A percentile compares a stretch with the other conserved stretches of the same genome.
Conservation (phyloP, 2,329 filamentous ascomycete genomes). For the Cladosporium sp. region DNA sequence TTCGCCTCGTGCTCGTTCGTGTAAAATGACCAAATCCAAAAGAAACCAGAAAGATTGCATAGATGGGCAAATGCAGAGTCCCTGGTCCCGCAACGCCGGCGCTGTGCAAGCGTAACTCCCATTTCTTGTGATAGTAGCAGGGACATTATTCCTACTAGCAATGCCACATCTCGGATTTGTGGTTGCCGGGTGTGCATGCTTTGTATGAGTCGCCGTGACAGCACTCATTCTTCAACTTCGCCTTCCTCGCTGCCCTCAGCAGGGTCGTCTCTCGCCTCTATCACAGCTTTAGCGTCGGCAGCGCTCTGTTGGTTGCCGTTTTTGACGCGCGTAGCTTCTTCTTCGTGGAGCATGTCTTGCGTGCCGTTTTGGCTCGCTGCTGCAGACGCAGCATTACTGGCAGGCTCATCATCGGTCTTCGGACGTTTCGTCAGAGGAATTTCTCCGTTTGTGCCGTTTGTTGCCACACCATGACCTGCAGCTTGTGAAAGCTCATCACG, state of each 20-base stretch:
- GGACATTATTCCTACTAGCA: background rate
- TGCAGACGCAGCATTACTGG: constrained; percentile 18
- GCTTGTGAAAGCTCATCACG: constrained; percentile 28
- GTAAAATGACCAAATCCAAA: constrained; percentile 1
- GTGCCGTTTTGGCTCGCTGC: constrained; percentile 20
- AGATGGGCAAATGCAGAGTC: background rate
- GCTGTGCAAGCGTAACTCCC: background rate
- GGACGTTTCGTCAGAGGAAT: constrained; percentile 15
- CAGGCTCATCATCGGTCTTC: constrained; percentile 18
- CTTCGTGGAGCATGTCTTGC: constrained; percentile 29
- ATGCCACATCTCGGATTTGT: background rate
- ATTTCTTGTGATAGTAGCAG: background rate
- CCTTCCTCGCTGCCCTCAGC: constrained; percentile 48
- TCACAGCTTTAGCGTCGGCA: constrained; percentile 24
- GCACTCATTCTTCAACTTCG: constrained; percentile 45
- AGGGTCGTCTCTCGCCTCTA: constrained; percentile 24
- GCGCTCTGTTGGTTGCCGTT: constrained; percentile 31
- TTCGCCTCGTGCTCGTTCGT: background rate
- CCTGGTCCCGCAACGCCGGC: constrained; percentile 7
- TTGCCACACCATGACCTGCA: constrained; percentile 23
- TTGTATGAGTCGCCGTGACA: background rate
- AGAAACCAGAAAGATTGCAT: background rate
- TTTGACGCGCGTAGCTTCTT: constrained; percentile 32
- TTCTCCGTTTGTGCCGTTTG: constrained; percentile 18
- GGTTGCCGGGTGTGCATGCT: background rate